These are phyloP conservation scores for Lithohypha guttulata DNA, from an alignment of 2,329 filamentous ascomycete species.

Conservation along the genomic window DNA sequence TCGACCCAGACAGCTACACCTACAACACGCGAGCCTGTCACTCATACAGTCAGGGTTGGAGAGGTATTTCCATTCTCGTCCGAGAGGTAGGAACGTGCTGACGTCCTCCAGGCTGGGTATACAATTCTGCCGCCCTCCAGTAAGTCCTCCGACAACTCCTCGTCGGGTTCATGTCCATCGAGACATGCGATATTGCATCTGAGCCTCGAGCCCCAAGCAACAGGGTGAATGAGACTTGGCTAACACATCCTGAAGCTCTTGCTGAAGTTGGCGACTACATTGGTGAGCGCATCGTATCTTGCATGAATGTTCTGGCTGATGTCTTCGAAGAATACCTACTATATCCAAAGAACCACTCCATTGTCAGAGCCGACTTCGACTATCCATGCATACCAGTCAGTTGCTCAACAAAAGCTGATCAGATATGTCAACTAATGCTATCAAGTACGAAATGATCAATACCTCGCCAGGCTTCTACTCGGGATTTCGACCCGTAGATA, in stretches of 20 bases:
- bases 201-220: too few species aligned
- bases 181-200: too few species aligned
- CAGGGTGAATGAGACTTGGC: background rate
- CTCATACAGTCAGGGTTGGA: background rate
- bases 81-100: background rate
- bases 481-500: conserved; percentile 36
- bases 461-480: conserved; percentile 41
- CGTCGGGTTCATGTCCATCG: too few species aligned
- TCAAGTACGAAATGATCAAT: background rate
- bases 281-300: background rate
- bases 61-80: background rate
- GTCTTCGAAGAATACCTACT: conserved; percentile 41
- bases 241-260: conserved; percentile 2
- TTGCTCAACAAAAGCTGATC: conserved; percentile 33
- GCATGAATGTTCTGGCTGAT: background rate
- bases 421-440: background rate
- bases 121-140: background rate
- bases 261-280: conserved; percentile 8
- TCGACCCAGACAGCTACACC: background rate
- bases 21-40: background rate
- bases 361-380: conserved; percentile 48
- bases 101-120: background rate
- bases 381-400: conserved; percentile 53
- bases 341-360: conserved; percentile 51
- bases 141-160: too few species aligned